Percentiles rank a stretch among this genome's conserved stretches.
phyloP scores from a whole-genome alignment of 108 stramenopile genomes.

The Discostella stelligeroides region DNA sequence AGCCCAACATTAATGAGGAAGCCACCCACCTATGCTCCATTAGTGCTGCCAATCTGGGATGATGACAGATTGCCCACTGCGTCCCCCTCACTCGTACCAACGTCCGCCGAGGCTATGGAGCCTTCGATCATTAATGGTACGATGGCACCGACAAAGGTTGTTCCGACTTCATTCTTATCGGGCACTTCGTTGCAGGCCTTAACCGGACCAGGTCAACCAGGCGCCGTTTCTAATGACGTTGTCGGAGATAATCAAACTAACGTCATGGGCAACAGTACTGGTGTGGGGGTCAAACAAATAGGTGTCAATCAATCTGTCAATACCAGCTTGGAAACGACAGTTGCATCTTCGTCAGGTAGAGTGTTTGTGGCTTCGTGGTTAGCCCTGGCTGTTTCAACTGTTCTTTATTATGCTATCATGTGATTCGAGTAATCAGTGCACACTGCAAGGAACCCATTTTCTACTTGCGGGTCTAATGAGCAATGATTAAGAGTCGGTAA shows the following conservation, averaged over 20 bases:
- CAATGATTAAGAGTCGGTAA: too few relatives aligned
- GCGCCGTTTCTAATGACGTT: not conserved
- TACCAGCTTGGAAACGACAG: not conserved
- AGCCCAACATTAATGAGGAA: not conserved
- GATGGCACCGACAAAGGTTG: not conserved
- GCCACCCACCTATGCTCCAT: slow-evolving; percentile 6
- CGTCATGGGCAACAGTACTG: not conserved
- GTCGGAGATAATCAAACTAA: not conserved
- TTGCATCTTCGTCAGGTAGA: not conserved
- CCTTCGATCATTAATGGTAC: not conserved
- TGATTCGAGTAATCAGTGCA: too few relatives aligned
- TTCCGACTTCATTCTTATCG: not conserved
- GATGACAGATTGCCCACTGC: not conserved
- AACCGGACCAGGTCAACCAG: not conserved
- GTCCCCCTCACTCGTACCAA: not conserved
- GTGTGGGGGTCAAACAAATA: not conserved
- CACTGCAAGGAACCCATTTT: too few relatives aligned
- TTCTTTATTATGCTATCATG: not conserved
- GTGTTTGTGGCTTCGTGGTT: not conserved
- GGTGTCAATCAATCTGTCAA: not conserved
- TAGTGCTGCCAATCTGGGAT: not conserved
- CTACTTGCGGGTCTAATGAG: too few relatives aligned
- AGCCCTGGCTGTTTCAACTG: not conserved
- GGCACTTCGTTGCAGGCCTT: not conserved
- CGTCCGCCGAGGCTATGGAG: not conserved